Conservation (phyloP, 345 rosid species). For the Citrus sp. region DNA sequence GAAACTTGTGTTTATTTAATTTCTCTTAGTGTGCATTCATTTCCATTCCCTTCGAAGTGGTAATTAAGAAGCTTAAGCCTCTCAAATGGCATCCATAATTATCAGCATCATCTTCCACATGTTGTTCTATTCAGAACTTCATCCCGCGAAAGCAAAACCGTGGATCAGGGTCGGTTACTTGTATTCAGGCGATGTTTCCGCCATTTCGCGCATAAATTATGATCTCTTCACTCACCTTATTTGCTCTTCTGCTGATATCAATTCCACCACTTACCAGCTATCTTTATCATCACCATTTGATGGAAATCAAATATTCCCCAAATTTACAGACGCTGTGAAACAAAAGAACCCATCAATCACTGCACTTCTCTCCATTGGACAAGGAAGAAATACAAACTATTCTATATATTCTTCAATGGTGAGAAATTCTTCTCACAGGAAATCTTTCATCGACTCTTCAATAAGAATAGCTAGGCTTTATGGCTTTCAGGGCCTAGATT, state of each 20-base stretch:
- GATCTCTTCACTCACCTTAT: conserved; percentile 33
- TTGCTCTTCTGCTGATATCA: conserved; percentile 23
- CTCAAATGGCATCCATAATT: neutral
- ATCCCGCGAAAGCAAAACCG: conserved; percentile 9
- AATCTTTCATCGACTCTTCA: conserved; percentile 2
- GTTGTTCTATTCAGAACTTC: neutral
- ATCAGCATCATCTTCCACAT: neutral
- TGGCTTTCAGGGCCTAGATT: conserved; percentile 13
- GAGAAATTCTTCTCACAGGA: conserved; percentile 5
- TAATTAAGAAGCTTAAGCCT: no score
- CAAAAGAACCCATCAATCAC: conserved; percentile 22
- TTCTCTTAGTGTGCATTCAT: no score
- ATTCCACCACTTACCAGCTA: conserved; percentile 25
- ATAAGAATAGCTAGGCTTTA: conserved; percentile 14
- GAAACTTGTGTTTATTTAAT: no score
- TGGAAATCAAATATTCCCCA: neutral
- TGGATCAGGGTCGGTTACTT: conserved; percentile 37
- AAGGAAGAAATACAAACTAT: neutral
- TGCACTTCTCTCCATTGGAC: conserved; percentile 18
- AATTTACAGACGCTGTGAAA: neutral
- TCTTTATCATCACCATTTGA: neutral
- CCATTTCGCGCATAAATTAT: conserved; percentile 19
- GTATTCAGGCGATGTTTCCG: conserved; percentile 14
- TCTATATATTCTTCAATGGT: neutral
- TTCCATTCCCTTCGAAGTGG: no score